phyloP scores from a whole-genome alignment of 441 rosid species.

The Breynia disticha region DNA sequence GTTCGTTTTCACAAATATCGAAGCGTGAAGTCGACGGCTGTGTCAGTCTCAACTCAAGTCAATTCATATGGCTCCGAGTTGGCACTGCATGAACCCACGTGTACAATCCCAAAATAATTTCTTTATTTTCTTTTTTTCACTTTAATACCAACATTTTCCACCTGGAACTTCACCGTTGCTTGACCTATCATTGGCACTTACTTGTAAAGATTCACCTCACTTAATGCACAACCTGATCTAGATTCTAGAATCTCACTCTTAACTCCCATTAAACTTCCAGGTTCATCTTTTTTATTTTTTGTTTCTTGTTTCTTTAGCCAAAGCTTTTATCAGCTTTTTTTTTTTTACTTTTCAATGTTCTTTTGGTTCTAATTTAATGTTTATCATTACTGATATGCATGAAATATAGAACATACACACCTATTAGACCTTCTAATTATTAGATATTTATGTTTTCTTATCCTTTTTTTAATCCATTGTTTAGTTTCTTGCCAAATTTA shows the following conservation, averaged over 20 bases:
- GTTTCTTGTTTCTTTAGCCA: background rate
- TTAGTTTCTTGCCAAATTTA: background rate
- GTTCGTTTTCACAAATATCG: background rate
- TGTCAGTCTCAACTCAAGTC: too few relatives aligned
- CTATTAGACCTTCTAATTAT: background rate
- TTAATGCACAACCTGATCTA: too few relatives aligned
- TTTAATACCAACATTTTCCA: too few relatives aligned
- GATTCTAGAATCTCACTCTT: background rate
- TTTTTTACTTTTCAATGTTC: background rate
- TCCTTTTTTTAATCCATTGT: background rate
- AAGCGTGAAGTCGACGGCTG: too few relatives aligned
- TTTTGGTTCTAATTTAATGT: background rate
- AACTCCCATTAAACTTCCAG: constrained; percentile 3
- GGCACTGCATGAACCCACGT: too few relatives aligned
- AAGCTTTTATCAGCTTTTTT: background rate
- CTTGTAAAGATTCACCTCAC: too few relatives aligned
- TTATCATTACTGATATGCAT: background rate
- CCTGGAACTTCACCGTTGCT: too few relatives aligned
- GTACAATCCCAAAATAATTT: too few relatives aligned
- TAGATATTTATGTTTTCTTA: background rate
- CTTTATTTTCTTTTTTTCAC: too few relatives aligned
- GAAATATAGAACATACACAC: background rate
- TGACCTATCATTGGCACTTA: too few relatives aligned
- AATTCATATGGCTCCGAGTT: too few relatives aligned
- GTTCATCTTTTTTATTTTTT: background rate